These are phyloP conservation scores for Anisodus acutangulus DNA, from an alignment of 257 asterid species.

Conservation along the genomic window DNA sequence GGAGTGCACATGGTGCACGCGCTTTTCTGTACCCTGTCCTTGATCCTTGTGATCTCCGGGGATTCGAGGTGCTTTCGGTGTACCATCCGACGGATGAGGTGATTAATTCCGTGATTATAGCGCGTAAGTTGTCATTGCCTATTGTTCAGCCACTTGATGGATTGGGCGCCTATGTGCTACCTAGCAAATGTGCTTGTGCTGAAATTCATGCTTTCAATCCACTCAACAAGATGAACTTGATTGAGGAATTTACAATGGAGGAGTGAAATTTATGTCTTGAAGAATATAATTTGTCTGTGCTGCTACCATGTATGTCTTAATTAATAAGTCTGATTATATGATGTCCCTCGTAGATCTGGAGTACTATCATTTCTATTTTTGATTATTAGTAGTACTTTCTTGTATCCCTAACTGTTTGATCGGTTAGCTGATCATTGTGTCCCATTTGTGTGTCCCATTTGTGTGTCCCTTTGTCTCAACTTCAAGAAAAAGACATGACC, in stretches of 20 bases:
- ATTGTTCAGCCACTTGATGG: constrained; percentile 24
- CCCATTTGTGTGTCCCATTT: constrained; percentile 36
- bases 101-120: constrained; percentile 77
- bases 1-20: constrained; percentile 92
- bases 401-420: constrained; percentile 29
- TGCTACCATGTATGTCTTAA: not conserved
- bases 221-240: constrained; percentile 53
- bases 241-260: constrained; percentile 67
- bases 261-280: constrained; percentile 38
- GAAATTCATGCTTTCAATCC: constrained; percentile 66
- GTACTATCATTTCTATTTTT: not conserved
- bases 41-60: constrained; percentile 65
- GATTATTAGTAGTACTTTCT: not conserved
- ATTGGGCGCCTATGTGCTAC: constrained; percentile 38
- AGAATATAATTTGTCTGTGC: not conserved
- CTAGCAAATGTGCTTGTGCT: constrained; percentile 67
- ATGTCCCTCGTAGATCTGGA: not conserved
- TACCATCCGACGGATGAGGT: constrained; percentile 91
- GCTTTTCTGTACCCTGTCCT: constrained; percentile 84
- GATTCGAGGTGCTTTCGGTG: constrained; percentile 76
- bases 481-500: constrained; percentile 31
- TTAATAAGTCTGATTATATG: not conserved
- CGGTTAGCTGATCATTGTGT: constrained; percentile 18
- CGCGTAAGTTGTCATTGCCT: constrained; percentile 44
- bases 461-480: constrained; percentile 32